Evolutionary conservation across 768 basidiomycete genomes (phyloP), one percentile per base, ranked within the genome.

Genomic region (Termitomyces eurrhizus): DNA sequence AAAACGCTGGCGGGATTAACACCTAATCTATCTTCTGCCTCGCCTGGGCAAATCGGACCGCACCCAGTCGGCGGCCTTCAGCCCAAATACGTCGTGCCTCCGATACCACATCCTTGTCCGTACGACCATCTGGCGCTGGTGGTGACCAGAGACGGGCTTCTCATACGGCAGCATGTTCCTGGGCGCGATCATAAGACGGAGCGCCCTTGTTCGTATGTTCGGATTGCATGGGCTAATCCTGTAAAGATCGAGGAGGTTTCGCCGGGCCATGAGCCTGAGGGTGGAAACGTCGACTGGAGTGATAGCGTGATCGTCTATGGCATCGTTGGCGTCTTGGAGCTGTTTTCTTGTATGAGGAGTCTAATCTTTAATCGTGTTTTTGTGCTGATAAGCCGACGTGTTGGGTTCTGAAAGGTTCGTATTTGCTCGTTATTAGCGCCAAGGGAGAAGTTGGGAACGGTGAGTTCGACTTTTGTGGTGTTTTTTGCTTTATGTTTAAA

Each of bases 21-120:
- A 29, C 54, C 44, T 33, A 54, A 60, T 51, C 56, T 50, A 18
- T 37, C 66, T 60, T 54, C 65, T 54, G 53, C 55, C 16, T 62
- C 65, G 41, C 66, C 64, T 24, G 51, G 54, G 8, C 64, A 57
- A 13, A 44, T 56, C 46, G 33, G 53, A 12, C 64, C 64, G 51
- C 69, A 72, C 42, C 59, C 70, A 16, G 63, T 72, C 6, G 76
- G 74, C 33, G 76, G 74, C 33, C 74, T 90, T n/a, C 85, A 83
- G 55, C 89, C 87, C 2, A 87, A 82, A 72, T 80, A 84, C 61
- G 71, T 82, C 59, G 75, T 90, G 21, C 87, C 90, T 9, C 81
- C 90, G 3, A 72, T 88, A 14, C 87, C 87, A n/a, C 89, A 92
- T 69, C 90, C 90, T 32, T 83, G 81, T 65, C 89, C 91, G 7